Evolutionary conservation across 164 flowering plant genomes (phyloP).

Genomic region (Protea cynaroides): DNA sequence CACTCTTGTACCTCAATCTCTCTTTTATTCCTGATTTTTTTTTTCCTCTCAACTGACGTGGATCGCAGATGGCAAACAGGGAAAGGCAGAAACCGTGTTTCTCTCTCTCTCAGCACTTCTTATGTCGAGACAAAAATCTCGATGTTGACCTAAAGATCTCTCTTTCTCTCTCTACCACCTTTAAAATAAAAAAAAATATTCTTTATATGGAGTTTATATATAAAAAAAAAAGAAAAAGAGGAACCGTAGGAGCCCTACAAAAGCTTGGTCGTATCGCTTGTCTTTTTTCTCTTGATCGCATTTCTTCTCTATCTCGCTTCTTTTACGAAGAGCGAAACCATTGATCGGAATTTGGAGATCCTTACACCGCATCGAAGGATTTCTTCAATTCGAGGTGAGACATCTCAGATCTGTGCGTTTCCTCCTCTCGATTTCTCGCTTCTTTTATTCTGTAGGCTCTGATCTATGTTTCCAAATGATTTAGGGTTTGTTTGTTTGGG

Average conservation of each 20-base stretch:
- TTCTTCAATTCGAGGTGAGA: slow-evolving; percentile 1
- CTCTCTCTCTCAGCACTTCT: slow-evolving; percentile 1
- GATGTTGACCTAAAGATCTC: neutral
- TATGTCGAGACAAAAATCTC: slow-evolving; percentile 2
- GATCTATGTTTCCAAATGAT: neutral
- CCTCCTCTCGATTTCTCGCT: neutral
- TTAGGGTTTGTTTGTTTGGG: neutral
- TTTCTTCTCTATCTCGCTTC: neutral
- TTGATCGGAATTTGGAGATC: slow-evolving; percentile 3
- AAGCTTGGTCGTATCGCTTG: too few species aligned
- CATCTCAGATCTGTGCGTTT: neutral
- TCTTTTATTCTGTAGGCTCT: neutral
- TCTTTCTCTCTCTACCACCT: neutral
- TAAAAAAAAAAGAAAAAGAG: neutral
- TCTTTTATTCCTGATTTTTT: too few species aligned
- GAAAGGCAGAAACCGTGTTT: too few species aligned
- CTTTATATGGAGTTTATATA: neutral
- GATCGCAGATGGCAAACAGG: too few species aligned
- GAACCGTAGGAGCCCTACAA: slow-evolving; percentile 15
- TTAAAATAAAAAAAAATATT: neutral
- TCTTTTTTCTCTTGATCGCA: too few species aligned
- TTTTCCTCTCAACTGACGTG: too few species aligned
- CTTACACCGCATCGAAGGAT: neutral
- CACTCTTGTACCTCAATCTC: too few species aligned
- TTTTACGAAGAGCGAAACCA: neutral